Evolutionary conservation across 768 basidiomycete genomes (phyloP), one percentile per base, ranked within the genome.

Genomic region (Russula foetens): DNA sequence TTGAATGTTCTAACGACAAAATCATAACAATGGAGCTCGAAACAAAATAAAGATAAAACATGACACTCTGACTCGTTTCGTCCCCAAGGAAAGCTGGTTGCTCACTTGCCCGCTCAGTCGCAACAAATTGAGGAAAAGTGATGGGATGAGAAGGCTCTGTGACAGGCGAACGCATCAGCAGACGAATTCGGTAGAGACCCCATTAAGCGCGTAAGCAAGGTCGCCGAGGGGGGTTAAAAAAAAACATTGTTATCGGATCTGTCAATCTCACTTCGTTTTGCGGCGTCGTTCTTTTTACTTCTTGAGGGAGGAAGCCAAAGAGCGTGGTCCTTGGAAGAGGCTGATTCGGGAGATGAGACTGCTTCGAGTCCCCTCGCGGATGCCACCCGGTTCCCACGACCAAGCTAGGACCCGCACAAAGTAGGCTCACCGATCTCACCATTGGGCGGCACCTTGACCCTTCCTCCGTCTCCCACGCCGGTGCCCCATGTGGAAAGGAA

Each of bases 401-500:
- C 33, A 59, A 35, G 33, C 38, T 19, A 19, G 35, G 41, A 23
- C 21, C n/a, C n/a, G 26, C 17, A 44, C 19, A 41, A 43, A 51
- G 55, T 28, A 45, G 51, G 50, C 29, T 26, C 41, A 19, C 23
- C 26, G 56, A 53, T 62, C 61, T 58, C 24, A 33, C 51, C 11
- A 35, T 62, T 47, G 49, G 51, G 39, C 47, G 39, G 60, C 45
- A 28, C n/a, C 9, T 53, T 26, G 49, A 43, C 35, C 24, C 51
- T 23, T 48, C 19, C 17, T 58, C 60, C 61, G 56, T 48, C 46
- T 62, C 61, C 50, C 61, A 62, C 56, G 61, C 45, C 44, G 31
- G 56, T 53, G 6, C 61, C 46, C 61, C 61, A 62, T 62, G 61
- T 44, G 56, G 61, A 62, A 46, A 61, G 38, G 53, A 57, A 62